These are phyloP conservation scores for Trametes pubescens DNA, from an alignment of 1,284 basidiomycete species.

Conservation along the genomic window DNA sequence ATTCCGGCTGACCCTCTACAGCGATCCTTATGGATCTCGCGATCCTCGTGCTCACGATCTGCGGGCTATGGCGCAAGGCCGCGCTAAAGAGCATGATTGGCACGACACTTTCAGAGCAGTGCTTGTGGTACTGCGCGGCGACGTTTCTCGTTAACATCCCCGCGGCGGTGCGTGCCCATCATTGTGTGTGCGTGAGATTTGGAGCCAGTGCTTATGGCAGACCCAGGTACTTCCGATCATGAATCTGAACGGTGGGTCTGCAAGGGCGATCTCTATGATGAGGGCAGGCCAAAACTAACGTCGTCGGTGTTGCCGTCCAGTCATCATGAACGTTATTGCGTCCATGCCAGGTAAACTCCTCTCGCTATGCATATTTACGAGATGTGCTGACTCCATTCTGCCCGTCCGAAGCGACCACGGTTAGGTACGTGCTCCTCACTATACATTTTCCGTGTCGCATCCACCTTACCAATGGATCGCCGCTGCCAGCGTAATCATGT, in stretches of 20 bases:
- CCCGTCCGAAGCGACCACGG: slow-evolving; percentile 15
- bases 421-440: slow-evolving; percentile 9
- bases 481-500: slow-evolving; percentile 28
- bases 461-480: background rate
- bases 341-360: slow-evolving; percentile 23
- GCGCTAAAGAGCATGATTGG: slow-evolving; percentile 26
- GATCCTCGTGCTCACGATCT: slow-evolving; percentile 26
- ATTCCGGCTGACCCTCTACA: too few relatives aligned
- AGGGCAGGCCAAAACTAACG: background rate
- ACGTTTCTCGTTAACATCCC: slow-evolving; percentile 29
- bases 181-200: background rate
- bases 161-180: slow-evolving; percentile 13
- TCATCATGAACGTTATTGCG: slow-evolving; percentile 30
- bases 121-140: slow-evolving; percentile 29
- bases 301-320: background rate
- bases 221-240: slow-evolving; percentile 22
- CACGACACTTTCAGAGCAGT: slow-evolving; percentile 26
- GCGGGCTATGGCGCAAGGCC: slow-evolving; percentile 22
- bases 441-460: background rate
- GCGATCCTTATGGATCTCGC: slow-evolving; percentile 27
- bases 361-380: too few relatives aligned
- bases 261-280: background rate
- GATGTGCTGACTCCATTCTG: background rate
- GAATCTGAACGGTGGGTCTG: slow-evolving; percentile 25
- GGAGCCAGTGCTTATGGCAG: background rate